Evolutionary conservation across 495 filamentous ascomycete genomes (phyloP).

Genomic region (Coniosporium apollinis): DNA sequence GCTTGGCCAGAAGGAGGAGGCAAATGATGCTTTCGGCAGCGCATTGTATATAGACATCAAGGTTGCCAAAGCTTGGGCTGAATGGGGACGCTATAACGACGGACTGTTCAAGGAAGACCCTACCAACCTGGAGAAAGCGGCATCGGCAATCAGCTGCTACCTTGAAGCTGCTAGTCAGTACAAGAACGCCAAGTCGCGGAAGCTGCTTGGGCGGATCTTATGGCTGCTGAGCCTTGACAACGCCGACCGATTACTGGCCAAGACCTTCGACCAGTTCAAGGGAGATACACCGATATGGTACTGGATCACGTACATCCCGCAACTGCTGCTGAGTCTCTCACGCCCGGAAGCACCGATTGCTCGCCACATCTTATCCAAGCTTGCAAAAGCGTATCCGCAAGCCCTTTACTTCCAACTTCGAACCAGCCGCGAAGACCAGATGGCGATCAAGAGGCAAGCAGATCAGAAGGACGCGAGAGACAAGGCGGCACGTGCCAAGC

Average conservation of each 20-base stretch:
- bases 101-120: conserved; percentile 83
- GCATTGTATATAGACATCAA: conserved; percentile 90
- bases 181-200: conserved; percentile 92
- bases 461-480: conserved; percentile 60
- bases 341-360: conserved; percentile 81
- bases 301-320: conserved; percentile 98
- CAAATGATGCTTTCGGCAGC: conserved; percentile 83
- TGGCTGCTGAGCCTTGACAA: conserved; percentile 95
- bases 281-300: conserved; percentile 95
- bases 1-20: conserved; percentile 70
- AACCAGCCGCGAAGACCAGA: conserved; percentile 89
- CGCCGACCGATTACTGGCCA: conserved; percentile 56
- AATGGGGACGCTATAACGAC: conserved; percentile 98
- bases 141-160: conserved; percentile 88
- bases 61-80: conserved; percentile 94
- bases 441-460: conserved; percentile 73
- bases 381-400: conserved; percentile 89
- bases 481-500: conserved; percentile 30
- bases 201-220: conserved; percentile 82
- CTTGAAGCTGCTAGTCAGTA: conserved; percentile 89
- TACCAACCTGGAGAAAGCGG: conserved; percentile 57
- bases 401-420: conserved; percentile 84
- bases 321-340: conserved; percentile 74
- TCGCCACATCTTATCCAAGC: conserved; percentile 68
- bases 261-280: conserved; percentile 83